Conservation (phyloP, 805 yeast genomes). For the Cyberlindnera lachancei region DNA sequence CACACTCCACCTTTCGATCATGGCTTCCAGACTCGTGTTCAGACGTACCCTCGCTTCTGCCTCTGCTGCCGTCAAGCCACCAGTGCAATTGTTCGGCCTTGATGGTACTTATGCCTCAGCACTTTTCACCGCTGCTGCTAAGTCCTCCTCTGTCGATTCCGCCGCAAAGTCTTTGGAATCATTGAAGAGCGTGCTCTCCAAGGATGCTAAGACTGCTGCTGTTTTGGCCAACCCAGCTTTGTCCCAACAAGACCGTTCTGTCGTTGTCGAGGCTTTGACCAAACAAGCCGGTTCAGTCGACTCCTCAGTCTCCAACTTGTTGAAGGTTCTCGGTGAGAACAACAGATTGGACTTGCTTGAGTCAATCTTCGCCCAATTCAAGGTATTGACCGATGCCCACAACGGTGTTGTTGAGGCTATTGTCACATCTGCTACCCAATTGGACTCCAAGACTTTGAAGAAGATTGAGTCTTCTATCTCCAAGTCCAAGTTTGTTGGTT, state of each 20-base stretch:
- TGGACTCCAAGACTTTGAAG: conserved; percentile 72
- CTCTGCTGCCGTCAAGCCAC: conserved; percentile 62
- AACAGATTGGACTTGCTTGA: conserved; percentile 75
- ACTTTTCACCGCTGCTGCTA: conserved; percentile 83
- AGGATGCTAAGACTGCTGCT: conserved; percentile 56
- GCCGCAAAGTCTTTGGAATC: conserved; percentile 58
- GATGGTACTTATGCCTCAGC: conserved; percentile 98
- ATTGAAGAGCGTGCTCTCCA: conserved; percentile 44
- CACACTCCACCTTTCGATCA: too few relatives aligned
- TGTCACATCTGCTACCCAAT: conserved; percentile 78
- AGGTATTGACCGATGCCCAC: conserved; percentile 76
- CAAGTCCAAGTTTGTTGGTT: conserved; percentile 74
- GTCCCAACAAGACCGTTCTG: conserved; percentile 62
- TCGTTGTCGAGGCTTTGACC: conserved; percentile 55
- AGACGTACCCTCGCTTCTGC: conserved; percentile 68
- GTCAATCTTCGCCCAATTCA: conserved; percentile 62
- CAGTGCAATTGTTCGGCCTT: conserved; percentile 88
- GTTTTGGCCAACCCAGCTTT: conserved; percentile 80
- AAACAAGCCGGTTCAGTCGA: conserved; percentile 44
- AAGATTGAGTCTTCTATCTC: conserved; percentile 75
- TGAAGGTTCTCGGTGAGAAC: conserved; percentile 85
- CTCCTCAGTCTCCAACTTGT: conserved; percentile 68
- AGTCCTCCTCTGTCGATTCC: conserved; percentile 67
- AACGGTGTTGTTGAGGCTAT: conserved; percentile 90
- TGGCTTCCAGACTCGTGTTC: conserved; percentile 13